Percentiles rank a stretch among this genome's conserved stretches.
Conservation (phyloP, 257 asterid species). For the Nicotiana knightiana region DNA sequence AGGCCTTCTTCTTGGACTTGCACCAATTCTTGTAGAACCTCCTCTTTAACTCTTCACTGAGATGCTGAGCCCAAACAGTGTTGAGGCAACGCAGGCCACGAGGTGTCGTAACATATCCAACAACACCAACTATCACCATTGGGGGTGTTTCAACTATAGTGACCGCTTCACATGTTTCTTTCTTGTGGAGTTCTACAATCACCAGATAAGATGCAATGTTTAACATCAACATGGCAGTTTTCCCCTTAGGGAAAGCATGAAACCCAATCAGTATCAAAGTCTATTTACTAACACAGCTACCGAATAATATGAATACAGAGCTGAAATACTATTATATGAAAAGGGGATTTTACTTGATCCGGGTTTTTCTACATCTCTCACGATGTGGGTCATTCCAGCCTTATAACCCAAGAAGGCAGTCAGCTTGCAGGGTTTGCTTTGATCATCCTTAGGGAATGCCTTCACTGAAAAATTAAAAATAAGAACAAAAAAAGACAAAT, state of each 20-base stretch:
- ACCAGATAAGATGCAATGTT: not conserved
- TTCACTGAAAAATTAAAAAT: slow-evolving; percentile 35
- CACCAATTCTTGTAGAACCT: slow-evolving; percentile 69
- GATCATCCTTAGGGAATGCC: slow-evolving; percentile 65
- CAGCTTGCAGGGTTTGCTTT: slow-evolving; percentile 41
- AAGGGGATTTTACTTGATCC: slow-evolving; percentile 39
- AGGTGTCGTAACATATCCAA: slow-evolving; percentile 57
- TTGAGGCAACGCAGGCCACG: slow-evolving; percentile 59
- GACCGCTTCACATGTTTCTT: slow-evolving; percentile 62
- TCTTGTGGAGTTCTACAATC: slow-evolving; percentile 52
- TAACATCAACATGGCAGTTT: not conserved
- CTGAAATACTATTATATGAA: not conserved
- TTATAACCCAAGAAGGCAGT: slow-evolving; percentile 55
- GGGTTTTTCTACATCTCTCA: slow-evolving; percentile 57
- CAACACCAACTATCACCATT: slow-evolving; percentile 59
- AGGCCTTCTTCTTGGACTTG: slow-evolving; percentile 67
- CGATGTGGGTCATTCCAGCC: slow-evolving; percentile 68
- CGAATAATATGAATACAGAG: not conserved
- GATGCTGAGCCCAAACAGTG: slow-evolving; percentile 65
- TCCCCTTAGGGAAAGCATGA: too few species aligned
- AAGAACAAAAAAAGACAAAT: too few species aligned
- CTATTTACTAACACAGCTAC: not conserved
- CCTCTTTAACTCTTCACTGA: slow-evolving; percentile 55
- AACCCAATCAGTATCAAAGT: not conserved
- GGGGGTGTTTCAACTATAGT: slow-evolving; percentile 55